Base-by-base conservation (phyloP, 345 rosid species). In the Euphorbia lathyris region DNA sequence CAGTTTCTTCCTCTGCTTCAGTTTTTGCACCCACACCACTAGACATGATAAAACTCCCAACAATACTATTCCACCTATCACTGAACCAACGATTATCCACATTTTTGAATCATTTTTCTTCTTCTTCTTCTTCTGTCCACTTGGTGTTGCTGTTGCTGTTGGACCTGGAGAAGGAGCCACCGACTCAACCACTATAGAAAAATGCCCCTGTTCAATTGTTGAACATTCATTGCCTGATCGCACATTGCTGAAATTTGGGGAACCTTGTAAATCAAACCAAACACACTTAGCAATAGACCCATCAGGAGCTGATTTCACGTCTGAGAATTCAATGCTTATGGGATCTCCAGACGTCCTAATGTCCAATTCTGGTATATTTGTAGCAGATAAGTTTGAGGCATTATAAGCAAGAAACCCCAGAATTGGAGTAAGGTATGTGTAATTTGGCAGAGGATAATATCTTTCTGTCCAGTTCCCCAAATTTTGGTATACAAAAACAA, bases 401-500 rank as follows among this genome's bases (percentile, higher is more conserved):
- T 76, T 80, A 40, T 95, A 95, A 73, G 96, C 90, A 36, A 92
- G 91, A 56, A 95, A 97, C 53, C 96, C 97, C 56, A 92, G 55
- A 8, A 95, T 85, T 0, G 99, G 97, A 13, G 99, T 79, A 2
- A 95, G 80, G 65, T 78, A 84, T 2, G 81, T 82, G 60, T 92
- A 83, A 63, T 78, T 81, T 17, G 83, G 58, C 16, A 90, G 76
- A 9, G 85, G 88, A 79, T 92, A 95, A 64, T 86, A 92, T 20
- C 30, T 58, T n/a, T 1, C 58, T 45, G 99, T 90, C 90, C 81
- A 84, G 81, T 92, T 89, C 11, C 89, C 97, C 77, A 92, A 76
- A 80, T 95, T 92, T 53, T 95, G 98, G 75, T 95, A 92, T 13
- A 92, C 98, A 47, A 92, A 72, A 36, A 85, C 96, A 32, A 95